phyloP scores from a whole-genome alignment of 2,329 filamentous ascomycete species.

The Cladosporium austrohemisphaericum region DNA sequence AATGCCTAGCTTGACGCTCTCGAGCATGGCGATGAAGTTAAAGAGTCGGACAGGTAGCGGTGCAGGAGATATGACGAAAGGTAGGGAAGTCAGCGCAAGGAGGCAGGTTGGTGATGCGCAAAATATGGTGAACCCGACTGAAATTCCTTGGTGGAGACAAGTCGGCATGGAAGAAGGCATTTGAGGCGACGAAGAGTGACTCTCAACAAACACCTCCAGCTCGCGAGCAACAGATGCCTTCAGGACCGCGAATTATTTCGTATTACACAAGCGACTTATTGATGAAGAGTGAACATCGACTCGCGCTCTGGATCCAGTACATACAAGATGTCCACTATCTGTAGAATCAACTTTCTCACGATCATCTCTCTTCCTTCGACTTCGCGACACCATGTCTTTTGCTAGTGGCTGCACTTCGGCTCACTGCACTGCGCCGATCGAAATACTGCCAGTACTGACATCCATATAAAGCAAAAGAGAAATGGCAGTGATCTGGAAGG shows the following conservation, averaged over 20 bases:
- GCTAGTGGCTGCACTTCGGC: no score
- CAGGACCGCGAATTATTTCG: no score
- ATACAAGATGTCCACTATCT: neutral
- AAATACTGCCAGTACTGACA: no score
- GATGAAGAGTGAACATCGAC: neutral
- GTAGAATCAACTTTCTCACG: slow-evolving; percentile 8
- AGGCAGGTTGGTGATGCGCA: slow-evolving; percentile 88
- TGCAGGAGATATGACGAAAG: slow-evolving; percentile 20
- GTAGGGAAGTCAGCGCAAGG: slow-evolving; percentile 71
- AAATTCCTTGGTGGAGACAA: slow-evolving; percentile 44
- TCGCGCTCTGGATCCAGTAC: slow-evolving; percentile 5
- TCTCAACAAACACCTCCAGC: neutral
- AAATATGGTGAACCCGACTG: slow-evolving; percentile 60
- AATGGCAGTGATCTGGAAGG: no score
- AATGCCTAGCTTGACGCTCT: slow-evolving; percentile 44
- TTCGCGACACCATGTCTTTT: no score
- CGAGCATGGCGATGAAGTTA: slow-evolving; percentile 58
- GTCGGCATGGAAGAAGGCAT: slow-evolving; percentile 49
- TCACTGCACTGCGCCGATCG: no score
- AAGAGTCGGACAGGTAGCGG: slow-evolving; percentile 45
- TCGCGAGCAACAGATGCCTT: neutral
- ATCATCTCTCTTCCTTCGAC: no score
- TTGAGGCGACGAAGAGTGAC: slow-evolving; percentile 22
- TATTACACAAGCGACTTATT: neutral
- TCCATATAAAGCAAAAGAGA: no score